phyloP scores from a whole-genome alignment of 495 filamentous ascomycete genomes.

The Penicillium alfredii region DNA sequence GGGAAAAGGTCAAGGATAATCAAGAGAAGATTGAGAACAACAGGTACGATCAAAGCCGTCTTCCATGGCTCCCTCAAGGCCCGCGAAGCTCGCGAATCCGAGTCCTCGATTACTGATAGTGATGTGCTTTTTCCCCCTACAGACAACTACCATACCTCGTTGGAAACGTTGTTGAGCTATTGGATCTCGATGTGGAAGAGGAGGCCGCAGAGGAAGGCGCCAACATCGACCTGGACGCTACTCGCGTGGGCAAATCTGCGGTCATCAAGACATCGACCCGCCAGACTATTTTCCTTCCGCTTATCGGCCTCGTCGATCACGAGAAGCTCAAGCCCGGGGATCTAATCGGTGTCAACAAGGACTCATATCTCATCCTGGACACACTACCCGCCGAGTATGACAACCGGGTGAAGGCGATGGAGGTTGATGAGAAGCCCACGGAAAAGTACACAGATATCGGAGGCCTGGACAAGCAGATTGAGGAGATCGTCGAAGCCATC shows the following conservation, averaged over 20 bases:
- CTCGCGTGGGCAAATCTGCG: conserved; percentile 92
- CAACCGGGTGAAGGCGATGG: conserved; percentile 98
- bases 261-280: conserved; percentile 99
- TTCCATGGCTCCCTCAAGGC: background rate
- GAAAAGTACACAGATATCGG: conserved; percentile 99
- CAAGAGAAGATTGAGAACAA: conserved; percentile 99
- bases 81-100: conserved; percentile 16
- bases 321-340: conserved; percentile 89
- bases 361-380: conserved; percentile 97
- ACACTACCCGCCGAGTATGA: conserved; percentile 99
- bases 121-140: conserved; percentile 4
- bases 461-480: conserved; percentile 97
- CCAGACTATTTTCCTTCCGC: conserved; percentile 97
- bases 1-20: conserved; percentile 98
- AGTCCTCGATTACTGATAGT: conserved; percentile 5
- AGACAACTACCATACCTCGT: conserved; percentile 98
- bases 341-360: conserved; percentile 98
- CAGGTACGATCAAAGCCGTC: conserved; percentile 62
- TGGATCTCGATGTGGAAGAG: conserved; percentile 93
- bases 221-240: conserved; percentile 97
- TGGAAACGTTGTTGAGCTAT: conserved; percentile 93
- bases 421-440: conserved; percentile 99
- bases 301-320: conserved; percentile 95
- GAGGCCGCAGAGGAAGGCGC: conserved; percentile 96
- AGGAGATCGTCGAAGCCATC: conserved; percentile 98